phyloP scores from a whole-genome alignment of 2,329 filamentous ascomycete species.

The Ophiocordyceps camponoti-floridani region DNA sequence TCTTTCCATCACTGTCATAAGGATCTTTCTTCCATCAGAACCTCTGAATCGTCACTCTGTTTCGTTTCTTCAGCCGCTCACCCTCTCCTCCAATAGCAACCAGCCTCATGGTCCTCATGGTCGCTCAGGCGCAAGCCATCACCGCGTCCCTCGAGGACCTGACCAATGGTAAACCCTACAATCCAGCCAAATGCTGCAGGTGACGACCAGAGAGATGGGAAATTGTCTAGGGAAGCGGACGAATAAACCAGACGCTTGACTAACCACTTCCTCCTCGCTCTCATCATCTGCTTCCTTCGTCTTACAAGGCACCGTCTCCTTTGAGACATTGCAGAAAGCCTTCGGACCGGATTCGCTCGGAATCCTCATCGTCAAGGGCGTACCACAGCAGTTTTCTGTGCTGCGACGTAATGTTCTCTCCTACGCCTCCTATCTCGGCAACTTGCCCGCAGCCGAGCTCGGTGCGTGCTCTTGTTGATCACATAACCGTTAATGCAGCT shows the following conservation, averaged over 20 bases:
- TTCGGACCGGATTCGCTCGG: slow-evolving; percentile 85
- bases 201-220: background rate
- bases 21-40: too few species aligned
- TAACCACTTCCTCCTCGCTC: background rate
- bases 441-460: slow-evolving; percentile 53
- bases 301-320: slow-evolving; percentile 42
- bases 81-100: background rate
- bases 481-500: too few species aligned
- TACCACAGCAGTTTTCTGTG: slow-evolving; percentile 53
- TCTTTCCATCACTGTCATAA: too few species aligned
- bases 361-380: slow-evolving; percentile 81
- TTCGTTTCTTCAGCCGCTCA: background rate
- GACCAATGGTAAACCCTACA: slow-evolving; percentile 27
- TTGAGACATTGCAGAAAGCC: slow-evolving; percentile 53
- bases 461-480: slow-evolving; percentile 36
- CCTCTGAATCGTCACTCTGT: too few species aligned
- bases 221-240: too few species aligned
- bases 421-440: slow-evolving; percentile 77
- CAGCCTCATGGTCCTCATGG: slow-evolving; percentile 23
- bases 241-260: background rate
- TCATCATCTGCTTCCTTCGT: background rate
- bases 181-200: background rate
- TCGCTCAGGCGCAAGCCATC: slow-evolving; percentile 32
- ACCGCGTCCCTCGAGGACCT: slow-evolving; percentile 45
- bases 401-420: slow-evolving; percentile 62